Conservation (phyloP, 495 filamentous ascomycete species). For the Neurospora sp. region DNA sequence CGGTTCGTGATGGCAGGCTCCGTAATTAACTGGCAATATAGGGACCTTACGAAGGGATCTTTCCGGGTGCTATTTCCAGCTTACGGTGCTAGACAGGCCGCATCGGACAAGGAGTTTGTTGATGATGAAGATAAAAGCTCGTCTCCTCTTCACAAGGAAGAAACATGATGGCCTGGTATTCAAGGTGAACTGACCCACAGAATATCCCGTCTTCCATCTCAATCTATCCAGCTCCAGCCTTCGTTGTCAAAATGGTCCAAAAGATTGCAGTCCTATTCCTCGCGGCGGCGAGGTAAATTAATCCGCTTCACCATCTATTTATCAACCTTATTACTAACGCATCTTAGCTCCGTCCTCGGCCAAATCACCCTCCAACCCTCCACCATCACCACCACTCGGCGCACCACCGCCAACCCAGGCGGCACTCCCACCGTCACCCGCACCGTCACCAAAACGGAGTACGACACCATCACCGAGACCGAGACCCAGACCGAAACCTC, state of each 20-base stretch:
- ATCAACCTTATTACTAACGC: neutral
- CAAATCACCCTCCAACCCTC: slow-evolving; percentile 17
- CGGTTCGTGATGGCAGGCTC: neutral
- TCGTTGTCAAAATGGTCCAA: neutral
- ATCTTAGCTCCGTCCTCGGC: slow-evolving; percentile 11
- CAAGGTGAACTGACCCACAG: neutral
- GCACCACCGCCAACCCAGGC: neutral
- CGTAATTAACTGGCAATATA: neutral
- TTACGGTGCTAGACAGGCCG: neutral
- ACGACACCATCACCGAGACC: slow-evolving; percentile 3
- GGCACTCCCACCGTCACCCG: slow-evolving; percentile 1
- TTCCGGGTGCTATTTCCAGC: neutral
- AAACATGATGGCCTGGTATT: neutral
- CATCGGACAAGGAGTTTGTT: neutral
- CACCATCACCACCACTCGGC: slow-evolving; percentile 8
- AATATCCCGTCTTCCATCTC: neutral
- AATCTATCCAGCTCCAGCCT: neutral
- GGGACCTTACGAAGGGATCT: neutral
- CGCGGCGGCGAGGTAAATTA: neutral
- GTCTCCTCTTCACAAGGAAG: neutral
- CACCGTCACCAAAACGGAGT: slow-evolving; percentile 7
- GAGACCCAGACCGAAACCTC: neutral
- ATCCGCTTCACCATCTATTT: too few species aligned
- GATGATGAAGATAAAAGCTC: neutral
- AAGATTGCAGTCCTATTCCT: neutral